A percentile compares a stretch with the other conserved stretches of the same genome.
Conservation (phyloP, 2,329 filamentous ascomycete species). For the Monilinia laxa region DNA sequence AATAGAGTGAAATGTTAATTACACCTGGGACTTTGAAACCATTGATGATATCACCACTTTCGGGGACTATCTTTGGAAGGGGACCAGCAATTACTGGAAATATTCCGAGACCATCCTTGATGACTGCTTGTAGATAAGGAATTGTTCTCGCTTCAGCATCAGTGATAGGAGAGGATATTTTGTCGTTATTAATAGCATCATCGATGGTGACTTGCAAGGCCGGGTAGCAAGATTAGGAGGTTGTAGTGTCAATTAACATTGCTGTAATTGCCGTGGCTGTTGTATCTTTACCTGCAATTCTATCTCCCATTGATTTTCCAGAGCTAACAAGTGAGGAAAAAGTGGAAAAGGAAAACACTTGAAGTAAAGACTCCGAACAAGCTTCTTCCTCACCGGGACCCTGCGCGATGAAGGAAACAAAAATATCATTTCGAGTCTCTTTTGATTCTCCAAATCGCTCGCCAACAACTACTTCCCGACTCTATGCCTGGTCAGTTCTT, state of each 20-base stretch:
- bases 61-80: slow-evolving; percentile 26
- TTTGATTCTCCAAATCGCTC: slow-evolving; percentile 48
- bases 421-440: slow-evolving; percentile 52
- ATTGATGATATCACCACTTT: slow-evolving; percentile 25
- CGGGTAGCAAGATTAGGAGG: slow-evolving; percentile 23
- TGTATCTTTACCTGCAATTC: slow-evolving; percentile 56
- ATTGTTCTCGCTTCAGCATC: slow-evolving; percentile 33
- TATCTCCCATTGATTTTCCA: not conserved
- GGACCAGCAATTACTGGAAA: slow-evolving; percentile 45
- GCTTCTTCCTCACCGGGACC: slow-evolving; percentile 31
- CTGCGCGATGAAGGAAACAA: slow-evolving; percentile 47
- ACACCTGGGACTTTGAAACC: slow-evolving; percentile 23
- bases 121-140: slow-evolving; percentile 50
- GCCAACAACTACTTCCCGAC: slow-evolving; percentile 46
- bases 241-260: slow-evolving; percentile 26
- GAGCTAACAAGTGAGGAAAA: not conserved
- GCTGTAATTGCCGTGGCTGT: slow-evolving; percentile 52
- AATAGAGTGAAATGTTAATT: not conserved
- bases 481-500: slow-evolving; percentile 23
- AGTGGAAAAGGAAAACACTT: slow-evolving; percentile 25
- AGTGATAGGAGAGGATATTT: not conserved
- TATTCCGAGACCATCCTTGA: slow-evolving; percentile 51
- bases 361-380: slow-evolving; percentile 28
- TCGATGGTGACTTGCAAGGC: slow-evolving; percentile 26
- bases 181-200: not conserved